Base-by-base conservation (phyloP, 371 early-diverging fungal species). In the Apophysomyces elegans region DNA sequence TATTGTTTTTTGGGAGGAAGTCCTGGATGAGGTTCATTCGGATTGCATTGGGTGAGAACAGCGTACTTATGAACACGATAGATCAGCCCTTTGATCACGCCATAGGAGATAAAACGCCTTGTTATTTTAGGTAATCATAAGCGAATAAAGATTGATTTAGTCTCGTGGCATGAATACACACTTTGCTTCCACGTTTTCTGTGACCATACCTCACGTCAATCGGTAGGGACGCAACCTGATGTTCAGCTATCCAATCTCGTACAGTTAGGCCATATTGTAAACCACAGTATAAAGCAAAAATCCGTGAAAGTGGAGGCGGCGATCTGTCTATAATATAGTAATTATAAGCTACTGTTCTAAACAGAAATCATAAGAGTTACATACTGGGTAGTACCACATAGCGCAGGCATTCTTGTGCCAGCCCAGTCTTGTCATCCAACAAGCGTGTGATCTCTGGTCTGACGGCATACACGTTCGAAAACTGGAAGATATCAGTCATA, bases 401-500 rank as follows among this genome's bases (percentile, higher is more conserved):
- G 7, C 75, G 68, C 7, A 87, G 61, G 63, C 93, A 92, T 59
- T 93, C 91, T 26, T 72, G 70, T 58, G 92, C 93, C 37, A 88
- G 64, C 2, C 78, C 77, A 8, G 83, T 75, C 43, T 78, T 80
- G 56, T 86, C 81, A 46, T 88, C 84, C 38, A 94, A 74, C 50
- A 93, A 62, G 7, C 78, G 71, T 63, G 88, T 86, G 64, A 88
- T 82, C 60, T 85, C 84, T 37, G 82, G 81, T 56, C 84, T 88
- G 58, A 91, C 84, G 5, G 90, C 87, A 68, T 95, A 95, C 0
- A 92, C 81, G 67, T 95, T 95, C 37, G 90, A 88, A 75, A 91
- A 95, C 82, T 94, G 93, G 74, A 94, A 94, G n/a, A 94, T 88
- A 64, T 95, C 95, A 14, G 91, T 88, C 77, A 94, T 76, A 56